Evolutionary conservation across 2,329 filamentous ascomycete genomes (phyloP).

Genomic region (Xylaria sp.): DNA sequence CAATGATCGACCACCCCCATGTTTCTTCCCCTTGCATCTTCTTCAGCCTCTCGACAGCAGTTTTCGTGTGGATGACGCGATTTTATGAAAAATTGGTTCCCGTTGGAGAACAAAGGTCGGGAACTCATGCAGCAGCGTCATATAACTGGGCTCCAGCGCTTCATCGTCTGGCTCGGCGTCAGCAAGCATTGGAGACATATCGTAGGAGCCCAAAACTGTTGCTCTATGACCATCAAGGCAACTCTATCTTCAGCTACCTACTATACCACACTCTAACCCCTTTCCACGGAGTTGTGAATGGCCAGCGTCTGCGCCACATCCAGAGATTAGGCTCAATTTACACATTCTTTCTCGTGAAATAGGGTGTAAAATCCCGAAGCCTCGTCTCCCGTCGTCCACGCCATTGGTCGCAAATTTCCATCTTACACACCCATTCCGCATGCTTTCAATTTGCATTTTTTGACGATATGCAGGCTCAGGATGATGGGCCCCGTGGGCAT

Average conservation of each 20-base stretch:
- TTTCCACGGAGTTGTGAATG: constrained; percentile 2
- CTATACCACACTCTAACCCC: not conserved
- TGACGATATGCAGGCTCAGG: constrained; percentile 23
- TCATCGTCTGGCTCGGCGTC: not conserved
- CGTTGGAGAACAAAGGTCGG: constrained; percentile 1
- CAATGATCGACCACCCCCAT: constrained; percentile 18
- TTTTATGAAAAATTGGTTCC: constrained; percentile 24
- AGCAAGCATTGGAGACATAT: constrained; percentile 15
- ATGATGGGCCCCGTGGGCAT: constrained; percentile 12
- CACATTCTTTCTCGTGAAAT: not conserved
- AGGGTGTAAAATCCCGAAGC: not conserved
- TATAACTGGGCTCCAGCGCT: constrained; percentile 1
- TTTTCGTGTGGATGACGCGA: constrained; percentile 21
- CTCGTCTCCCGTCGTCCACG: constrained; percentile 18
- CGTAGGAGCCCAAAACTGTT: not conserved
- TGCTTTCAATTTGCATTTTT: constrained; percentile 19
- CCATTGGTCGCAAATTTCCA: constrained; percentile 19
- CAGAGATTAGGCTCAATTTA: not conserved
- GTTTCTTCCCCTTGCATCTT: constrained; percentile 5
- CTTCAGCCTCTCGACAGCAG: constrained; percentile 31
- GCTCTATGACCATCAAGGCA: not conserved
- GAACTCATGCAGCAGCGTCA: not conserved
- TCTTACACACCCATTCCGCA: constrained; percentile 16
- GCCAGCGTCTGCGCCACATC: not conserved
- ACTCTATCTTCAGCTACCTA: not conserved